Base-by-base conservation (phyloP, 352 stramenopile species). In the Blastocystis sp. region DNA sequence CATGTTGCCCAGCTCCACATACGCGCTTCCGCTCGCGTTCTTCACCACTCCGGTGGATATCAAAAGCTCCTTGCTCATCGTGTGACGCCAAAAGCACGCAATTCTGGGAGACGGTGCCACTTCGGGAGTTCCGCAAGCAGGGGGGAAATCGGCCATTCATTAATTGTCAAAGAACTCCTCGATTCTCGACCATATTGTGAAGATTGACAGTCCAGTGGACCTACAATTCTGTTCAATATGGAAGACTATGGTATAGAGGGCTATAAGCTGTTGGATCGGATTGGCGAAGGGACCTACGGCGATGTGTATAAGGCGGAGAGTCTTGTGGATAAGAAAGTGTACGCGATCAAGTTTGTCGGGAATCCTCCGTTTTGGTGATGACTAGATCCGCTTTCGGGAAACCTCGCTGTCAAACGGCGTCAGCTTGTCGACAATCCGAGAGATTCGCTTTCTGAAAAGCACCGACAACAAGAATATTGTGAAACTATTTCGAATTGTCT, bases 211-310 rank as follows among this genome's bases (percentile, higher is more conserved):
- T 66, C 51, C 59, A 67, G 50, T 69, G 2, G 24, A 24, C 29
- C 29, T 85, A 16, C 51, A 24, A 33, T 21, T 69, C 19, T 67
- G 16, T 62, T 69, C 29, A 37, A 55, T 66, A 85, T 85, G 74
- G 74, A 55, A 4, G 74, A 85, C 4, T 85, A 85, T 69, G 31
- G 24, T 51, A 45, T 85, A 31, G 74, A 85, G 19, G 74, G 74
- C 33, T 85, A 70, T 45, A 33, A 85, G 26, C 50, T 85, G 74
- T 29, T 85, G 74, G 74, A 67, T 41, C 45, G 50, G 55, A 85
- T 85, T 69, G 79, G 79, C 21, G 79, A 89, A 51, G 79, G 79
- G 62, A 89, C 79, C n/a, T 89, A 89, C 66, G 79, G 79, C 33
- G 79, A 80, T 89, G 79, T 89, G 41, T 89, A 89, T 33, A 85